Base-by-base conservation (phyloP, 192 early-diverging fungal genomes). In the Coemansia sp. region DNA sequence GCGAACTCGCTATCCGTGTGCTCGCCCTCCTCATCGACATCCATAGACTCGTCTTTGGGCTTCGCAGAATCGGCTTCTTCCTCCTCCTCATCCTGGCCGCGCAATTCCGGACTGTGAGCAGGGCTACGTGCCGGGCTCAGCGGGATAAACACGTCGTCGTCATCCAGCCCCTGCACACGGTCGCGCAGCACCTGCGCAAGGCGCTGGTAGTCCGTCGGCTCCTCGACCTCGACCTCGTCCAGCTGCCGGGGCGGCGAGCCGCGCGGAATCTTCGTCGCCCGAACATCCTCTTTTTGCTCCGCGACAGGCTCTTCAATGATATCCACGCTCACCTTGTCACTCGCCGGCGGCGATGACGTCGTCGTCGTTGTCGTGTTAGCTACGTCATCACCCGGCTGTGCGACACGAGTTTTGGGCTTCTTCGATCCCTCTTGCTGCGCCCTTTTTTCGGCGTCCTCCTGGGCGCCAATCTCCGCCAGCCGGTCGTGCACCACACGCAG, bases 401-500 rank as follows among this genome's bases (percentile, higher is more conserved):
- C 24, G 2, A 21, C 19, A 27, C n/a, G n/a, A n/a, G n/a, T n/a
- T n/a, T 54, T 24, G 22, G 14, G 22, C 19, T 28, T 50, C 16
- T 12, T 10, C 21, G 42, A 14, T 16, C 14, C 8, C 18, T 60
- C 23, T 24, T 58, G 7, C 19, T 18, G 3, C 1, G 25, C 28
- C 7, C 55, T 47, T 18, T 25, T 25, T 2, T 50, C 61, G 10
- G 25, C 35, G 2, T 43, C 61, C 22, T 73, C 71, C 6, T 60
- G 58, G 1, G 64, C 67, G 18, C 59, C 68, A 32, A 77, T 77
- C 44, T 77, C 60, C 12, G 29, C 61, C 27, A 77, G 54, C 0
- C 74, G 54, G 54, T 66, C 56, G 27, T 70, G 74, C 24, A 77
- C 74, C 0, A 77, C 64, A 25, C 64, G 56, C 32, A 77, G 53